Evolutionary conservation across 2,329 filamentous ascomycete species (phyloP).

Genomic region (Colletotrichum cuscutae): DNA sequence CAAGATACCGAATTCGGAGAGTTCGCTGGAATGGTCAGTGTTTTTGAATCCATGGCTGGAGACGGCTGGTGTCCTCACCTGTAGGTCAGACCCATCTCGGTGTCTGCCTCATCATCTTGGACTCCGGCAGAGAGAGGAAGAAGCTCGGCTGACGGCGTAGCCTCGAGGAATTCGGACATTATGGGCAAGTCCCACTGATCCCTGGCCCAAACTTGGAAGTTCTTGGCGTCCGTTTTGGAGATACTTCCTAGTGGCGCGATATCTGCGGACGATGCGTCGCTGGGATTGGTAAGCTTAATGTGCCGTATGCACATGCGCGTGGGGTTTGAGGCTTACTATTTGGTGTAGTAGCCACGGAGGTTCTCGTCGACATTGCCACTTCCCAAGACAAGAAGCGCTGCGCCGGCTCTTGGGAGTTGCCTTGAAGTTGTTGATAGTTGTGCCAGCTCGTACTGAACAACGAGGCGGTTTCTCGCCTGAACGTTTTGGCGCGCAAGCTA

Average conservation of each 20-base stretch:
- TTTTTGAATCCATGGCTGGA: rapidly evolving
- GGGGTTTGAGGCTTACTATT: constrained; percentile 48
- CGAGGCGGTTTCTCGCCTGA: constrained; percentile 73
- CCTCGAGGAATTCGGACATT: constrained; percentile 70
- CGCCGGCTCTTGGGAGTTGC: constrained; percentile 58
- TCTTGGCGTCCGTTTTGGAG: constrained; percentile 71
- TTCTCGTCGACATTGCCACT: constrained; percentile 71
- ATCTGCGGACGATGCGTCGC: constrained; percentile 64
- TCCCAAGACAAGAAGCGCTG: constrained; percentile 70
- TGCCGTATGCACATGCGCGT: neutral
- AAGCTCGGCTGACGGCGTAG: constrained; percentile 65
- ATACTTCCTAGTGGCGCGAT: constrained; percentile 66
- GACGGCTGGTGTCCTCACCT: neutral
- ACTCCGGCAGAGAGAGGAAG: constrained; percentile 52
- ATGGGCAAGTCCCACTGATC: constrained; percentile 70
- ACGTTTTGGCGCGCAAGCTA: constrained; percentile 73
- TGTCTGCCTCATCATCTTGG: constrained; percentile 50
- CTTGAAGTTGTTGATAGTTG: constrained; percentile 69
- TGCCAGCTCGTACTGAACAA: constrained; percentile 71
- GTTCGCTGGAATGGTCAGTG: constrained; percentile 41
- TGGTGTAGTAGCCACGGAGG: constrained; percentile 66
- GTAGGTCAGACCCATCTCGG: constrained; percentile 57
- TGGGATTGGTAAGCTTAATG: neutral
- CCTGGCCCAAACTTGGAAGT: constrained; percentile 70
- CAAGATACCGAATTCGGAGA: constrained; percentile 50